These are phyloP conservation scores for Penicillium pancosmium DNA, from an alignment of 495 filamentous ascomycete species.

Conservation along the genomic window DNA sequence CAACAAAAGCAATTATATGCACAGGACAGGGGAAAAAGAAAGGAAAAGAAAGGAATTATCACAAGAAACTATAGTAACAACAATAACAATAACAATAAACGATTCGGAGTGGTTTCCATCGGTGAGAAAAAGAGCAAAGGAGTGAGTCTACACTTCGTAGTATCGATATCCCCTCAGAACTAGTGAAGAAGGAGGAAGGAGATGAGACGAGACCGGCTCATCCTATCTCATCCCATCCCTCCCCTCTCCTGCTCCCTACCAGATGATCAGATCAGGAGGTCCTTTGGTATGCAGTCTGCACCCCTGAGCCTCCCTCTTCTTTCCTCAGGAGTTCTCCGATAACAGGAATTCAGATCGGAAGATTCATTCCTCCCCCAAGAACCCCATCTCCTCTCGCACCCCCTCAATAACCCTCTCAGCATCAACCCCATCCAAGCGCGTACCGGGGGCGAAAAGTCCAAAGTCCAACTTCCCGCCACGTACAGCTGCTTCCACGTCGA, in stretches of 20 bases:
- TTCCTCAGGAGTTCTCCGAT: too few relatives aligned
- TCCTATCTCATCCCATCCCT: too few relatives aligned
- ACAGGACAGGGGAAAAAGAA: conserved; percentile 22
- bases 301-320: too few relatives aligned
- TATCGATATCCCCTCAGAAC: neutral
- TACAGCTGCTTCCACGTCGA: conserved; percentile 40
- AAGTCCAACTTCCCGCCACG: conserved; percentile 35
- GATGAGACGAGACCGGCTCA: too few relatives aligned
- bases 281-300: too few relatives aligned
- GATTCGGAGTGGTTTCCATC: neutral
- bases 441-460: conserved; percentile 34
- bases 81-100: neutral
- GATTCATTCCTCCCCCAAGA: conserved; percentile 6
- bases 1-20: conserved; percentile 26
- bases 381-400: conserved; percentile 25
- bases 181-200: too few relatives aligned
- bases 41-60: neutral
- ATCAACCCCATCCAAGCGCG: conserved; percentile 22
- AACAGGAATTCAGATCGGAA: neutral
- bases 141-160: too few relatives aligned
- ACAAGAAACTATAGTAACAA: neutral
- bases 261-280: too few relatives aligned
- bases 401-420: conserved; percentile 26
- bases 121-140: too few relatives aligned
- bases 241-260: too few relatives aligned